phyloP scores from a whole-genome alignment of 106 monocot species.

The Xerophyta viscosa region DNA sequence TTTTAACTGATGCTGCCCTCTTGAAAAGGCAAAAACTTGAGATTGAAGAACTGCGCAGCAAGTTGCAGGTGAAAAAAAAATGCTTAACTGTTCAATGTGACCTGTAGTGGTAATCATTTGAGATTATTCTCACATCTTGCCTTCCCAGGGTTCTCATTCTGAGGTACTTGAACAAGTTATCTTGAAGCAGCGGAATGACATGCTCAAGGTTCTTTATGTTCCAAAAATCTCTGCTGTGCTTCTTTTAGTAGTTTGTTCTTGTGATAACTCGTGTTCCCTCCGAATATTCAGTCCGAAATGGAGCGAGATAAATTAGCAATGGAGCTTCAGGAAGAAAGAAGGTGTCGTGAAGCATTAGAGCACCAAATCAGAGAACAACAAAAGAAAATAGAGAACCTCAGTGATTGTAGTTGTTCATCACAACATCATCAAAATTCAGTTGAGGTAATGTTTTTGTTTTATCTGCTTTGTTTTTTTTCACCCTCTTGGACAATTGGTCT shows the following conservation, averaged over 20 bases:
- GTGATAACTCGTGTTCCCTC: background rate
- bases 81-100: too few species aligned
- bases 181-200: slow-evolving; percentile 88
- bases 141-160: slow-evolving; percentile 77
- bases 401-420: slow-evolving; percentile 9
- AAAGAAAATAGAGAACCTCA: slow-evolving; percentile 30
- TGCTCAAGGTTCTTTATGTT: slow-evolving; percentile 54
- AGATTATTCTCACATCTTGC: background rate
- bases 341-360: slow-evolving; percentile 32
- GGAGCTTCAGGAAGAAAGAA: slow-evolving; percentile 73
- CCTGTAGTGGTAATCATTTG: background rate
- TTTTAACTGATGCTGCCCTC: slow-evolving; percentile 93
- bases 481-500: too few species aligned
- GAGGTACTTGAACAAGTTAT: slow-evolving; percentile 91
- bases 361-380: slow-evolving; percentile 35
- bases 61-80: slow-evolving; percentile 68
- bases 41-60: slow-evolving; percentile 86
- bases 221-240: too few species aligned
- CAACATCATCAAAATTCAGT: slow-evolving; percentile 7
- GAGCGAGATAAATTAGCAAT: slow-evolving; percentile 52
- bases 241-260: too few species aligned
- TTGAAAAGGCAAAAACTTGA: slow-evolving; percentile 85
- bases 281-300: slow-evolving; percentile 45
- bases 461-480: too few species aligned
- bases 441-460: slow-evolving; percentile 29